Conservation (phyloP, 345 rosid species). For the Aquilaria sinensis region DNA sequence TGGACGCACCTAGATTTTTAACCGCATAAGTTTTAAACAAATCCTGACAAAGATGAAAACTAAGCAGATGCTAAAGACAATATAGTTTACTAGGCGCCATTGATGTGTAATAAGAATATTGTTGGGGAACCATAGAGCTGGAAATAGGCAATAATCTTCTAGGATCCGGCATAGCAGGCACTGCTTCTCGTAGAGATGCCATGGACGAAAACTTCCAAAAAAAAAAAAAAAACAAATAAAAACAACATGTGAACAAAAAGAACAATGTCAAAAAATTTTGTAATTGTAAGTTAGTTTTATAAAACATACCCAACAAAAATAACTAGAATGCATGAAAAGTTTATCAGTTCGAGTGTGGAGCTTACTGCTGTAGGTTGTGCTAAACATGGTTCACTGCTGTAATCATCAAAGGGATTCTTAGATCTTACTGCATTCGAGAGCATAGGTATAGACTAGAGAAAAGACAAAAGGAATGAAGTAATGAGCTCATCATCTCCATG, state of each 20-base stretch:
- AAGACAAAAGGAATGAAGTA: constrained; percentile 2
- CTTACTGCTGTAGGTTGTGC: constrained; percentile 35
- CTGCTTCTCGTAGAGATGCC: constrained; percentile 30
- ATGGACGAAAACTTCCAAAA: constrained; percentile 40
- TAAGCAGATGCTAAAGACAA: constrained; percentile 3
- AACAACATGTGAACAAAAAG: not conserved
- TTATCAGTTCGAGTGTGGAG: constrained; percentile 4
- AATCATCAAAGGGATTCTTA: constrained; percentile 72
- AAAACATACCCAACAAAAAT: not conserved
- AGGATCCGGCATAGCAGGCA: constrained; percentile 28
- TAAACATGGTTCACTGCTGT: constrained; percentile 27
- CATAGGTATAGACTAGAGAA: constrained; percentile 34
- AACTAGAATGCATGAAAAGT: not conserved
- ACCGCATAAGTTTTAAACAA: constrained; percentile 6
- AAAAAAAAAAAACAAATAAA: constrained; percentile 6
- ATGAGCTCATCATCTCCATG: constrained; percentile 1
- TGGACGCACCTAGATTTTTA: constrained; percentile 32
- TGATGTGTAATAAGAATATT: constrained; percentile 27
- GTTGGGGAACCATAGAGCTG: constrained; percentile 32
- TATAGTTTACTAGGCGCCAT: not conserved
- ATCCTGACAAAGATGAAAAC: constrained; percentile 1
- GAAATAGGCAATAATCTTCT: constrained; percentile 17
- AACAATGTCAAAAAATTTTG: not conserved
- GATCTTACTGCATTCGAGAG: constrained; percentile 31
- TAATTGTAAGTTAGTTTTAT: not conserved